Conservation (phyloP, 192 early-diverging fungal species). For the Podila verticillata region DNA sequence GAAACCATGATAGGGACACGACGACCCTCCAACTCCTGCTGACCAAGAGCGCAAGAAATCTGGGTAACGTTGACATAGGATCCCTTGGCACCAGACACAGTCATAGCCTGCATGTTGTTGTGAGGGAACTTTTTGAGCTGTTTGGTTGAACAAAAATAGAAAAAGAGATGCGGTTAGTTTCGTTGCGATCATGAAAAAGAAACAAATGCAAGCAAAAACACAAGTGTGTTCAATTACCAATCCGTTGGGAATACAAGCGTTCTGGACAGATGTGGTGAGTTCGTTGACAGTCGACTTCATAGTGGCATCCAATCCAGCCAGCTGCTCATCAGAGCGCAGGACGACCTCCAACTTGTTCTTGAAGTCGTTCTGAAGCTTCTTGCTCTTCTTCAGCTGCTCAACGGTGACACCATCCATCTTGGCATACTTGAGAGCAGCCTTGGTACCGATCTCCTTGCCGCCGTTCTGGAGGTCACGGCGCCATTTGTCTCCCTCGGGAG, state of each 20-base stretch:
- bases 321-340: slow-evolving; percentile 82
- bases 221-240: slow-evolving; percentile 54
- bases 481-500: slow-evolving; percentile 77
- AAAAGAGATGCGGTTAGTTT: not conserved
- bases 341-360: slow-evolving; percentile 85
- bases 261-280: slow-evolving; percentile 83
- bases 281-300: slow-evolving; percentile 88
- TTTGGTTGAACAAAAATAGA: not conserved
- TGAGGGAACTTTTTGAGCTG: slow-evolving; percentile 84
- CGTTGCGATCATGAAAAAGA: not conserved
- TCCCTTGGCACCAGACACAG: slow-evolving; percentile 98
- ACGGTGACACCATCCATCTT: slow-evolving; percentile 59
- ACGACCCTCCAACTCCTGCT: slow-evolving; percentile 97
- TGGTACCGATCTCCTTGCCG: slow-evolving; percentile 69
- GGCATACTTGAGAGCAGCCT: slow-evolving; percentile 80
- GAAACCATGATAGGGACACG: slow-evolving; percentile 98
- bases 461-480: slow-evolving; percentile 78
- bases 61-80: slow-evolving; percentile 94
- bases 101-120: slow-evolving; percentile 99
- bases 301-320: slow-evolving; percentile 88
- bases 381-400: slow-evolving; percentile 28
- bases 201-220: not conserved
- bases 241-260: slow-evolving; percentile 76
- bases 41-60: slow-evolving; percentile 97
- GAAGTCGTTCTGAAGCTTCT: slow-evolving; percentile 64